A percentile compares a stretch with the other conserved stretches of the same genome.
Conservation (phyloP, 2,329 filamentous ascomycete genomes). For the Curvularia eragrostidis region DNA sequence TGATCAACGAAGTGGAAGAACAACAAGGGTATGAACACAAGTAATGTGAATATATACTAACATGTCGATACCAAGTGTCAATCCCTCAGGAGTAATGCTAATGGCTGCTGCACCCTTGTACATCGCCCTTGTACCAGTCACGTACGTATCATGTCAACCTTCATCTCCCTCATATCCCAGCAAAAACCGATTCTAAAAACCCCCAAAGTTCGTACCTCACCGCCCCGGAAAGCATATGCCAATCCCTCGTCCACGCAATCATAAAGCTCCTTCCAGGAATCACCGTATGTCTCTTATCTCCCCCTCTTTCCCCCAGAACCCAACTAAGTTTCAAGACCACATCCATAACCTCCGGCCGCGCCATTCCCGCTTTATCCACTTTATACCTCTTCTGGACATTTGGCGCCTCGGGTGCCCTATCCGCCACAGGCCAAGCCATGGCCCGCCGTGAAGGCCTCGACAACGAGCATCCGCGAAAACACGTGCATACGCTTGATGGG, state of each 20-base stretch:
- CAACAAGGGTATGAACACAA: background rate
- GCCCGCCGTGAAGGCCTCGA: slow-evolving; percentile 24
- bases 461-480: slow-evolving; percentile 27
- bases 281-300: slow-evolving; percentile 13
- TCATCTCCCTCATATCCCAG: no score
- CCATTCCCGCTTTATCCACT: slow-evolving; percentile 30
- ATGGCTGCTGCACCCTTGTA: slow-evolving; percentile 29
- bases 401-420: slow-evolving; percentile 29
- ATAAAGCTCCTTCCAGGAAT: slow-evolving; percentile 32
- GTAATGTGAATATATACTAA: background rate
- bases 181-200: slow-evolving; percentile 3
- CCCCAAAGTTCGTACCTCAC: slow-evolving; percentile 24
- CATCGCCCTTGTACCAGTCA: slow-evolving; percentile 28
- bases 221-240: slow-evolving; percentile 27
- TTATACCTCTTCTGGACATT: slow-evolving; percentile 35
- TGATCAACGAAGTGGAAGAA: background rate
- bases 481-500: slow-evolving; percentile 19
- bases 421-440: slow-evolving; percentile 34
- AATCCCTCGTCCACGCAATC: slow-evolving; percentile 30
- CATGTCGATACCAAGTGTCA: slow-evolving; percentile 10
- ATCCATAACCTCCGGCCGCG: slow-evolving; percentile 29
- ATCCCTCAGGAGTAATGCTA: slow-evolving; percentile 24
- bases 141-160: slow-evolving; percentile 19
- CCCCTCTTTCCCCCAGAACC: no score
- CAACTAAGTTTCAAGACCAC: slow-evolving; percentile 7